Evolutionary conservation across 306 rosid species (phyloP).

Genomic region (Elaeagnus macrophylla): DNA sequence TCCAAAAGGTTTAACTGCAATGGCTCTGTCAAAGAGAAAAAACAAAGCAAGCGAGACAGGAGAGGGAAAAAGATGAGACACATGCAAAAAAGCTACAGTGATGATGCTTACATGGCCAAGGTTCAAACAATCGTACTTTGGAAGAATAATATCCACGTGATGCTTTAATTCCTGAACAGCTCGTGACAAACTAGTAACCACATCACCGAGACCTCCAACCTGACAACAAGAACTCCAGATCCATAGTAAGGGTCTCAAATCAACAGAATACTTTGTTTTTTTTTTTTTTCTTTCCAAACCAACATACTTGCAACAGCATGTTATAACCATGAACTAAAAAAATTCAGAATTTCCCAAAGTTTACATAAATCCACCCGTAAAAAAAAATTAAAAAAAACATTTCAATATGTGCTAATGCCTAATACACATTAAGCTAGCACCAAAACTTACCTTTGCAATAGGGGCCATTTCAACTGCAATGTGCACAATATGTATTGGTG

Average conservation of each 20-base stretch:
- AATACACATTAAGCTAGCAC: constrained; percentile 3
- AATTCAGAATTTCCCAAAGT: not conserved
- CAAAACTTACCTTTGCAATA: constrained; percentile 66
- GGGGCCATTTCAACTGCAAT: constrained; percentile 98
- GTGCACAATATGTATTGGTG: constrained; percentile 89
- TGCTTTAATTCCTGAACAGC: constrained; percentile 82
- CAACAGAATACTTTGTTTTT: not conserved
- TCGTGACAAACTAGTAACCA: constrained; percentile 75
- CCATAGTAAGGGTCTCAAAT: not conserved
- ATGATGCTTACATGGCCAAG: constrained; percentile 65
- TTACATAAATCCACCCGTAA: too few species aligned
- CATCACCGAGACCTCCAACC: constrained; percentile 98
- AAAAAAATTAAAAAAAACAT: too few species aligned
- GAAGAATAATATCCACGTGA: constrained; percentile 64
- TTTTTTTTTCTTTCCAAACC: not conserved
- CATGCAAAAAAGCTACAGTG: constrained; percentile 18
- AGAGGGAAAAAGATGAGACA: constrained; percentile 1
- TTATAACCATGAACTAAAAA: not conserved
- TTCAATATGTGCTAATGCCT: not conserved
- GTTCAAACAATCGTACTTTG: constrained; percentile 90
- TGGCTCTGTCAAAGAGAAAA: not conserved
- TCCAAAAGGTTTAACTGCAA: not conserved
- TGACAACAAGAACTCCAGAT: constrained; percentile 20
- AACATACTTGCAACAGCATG: not conserved
- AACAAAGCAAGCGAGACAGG: not conserved